Percentiles rank a stretch among this genome's conserved stretches.
phyloP scores from a whole-genome alignment of 169 alveolate genomes.

The Plasmodium malariae region DNA sequence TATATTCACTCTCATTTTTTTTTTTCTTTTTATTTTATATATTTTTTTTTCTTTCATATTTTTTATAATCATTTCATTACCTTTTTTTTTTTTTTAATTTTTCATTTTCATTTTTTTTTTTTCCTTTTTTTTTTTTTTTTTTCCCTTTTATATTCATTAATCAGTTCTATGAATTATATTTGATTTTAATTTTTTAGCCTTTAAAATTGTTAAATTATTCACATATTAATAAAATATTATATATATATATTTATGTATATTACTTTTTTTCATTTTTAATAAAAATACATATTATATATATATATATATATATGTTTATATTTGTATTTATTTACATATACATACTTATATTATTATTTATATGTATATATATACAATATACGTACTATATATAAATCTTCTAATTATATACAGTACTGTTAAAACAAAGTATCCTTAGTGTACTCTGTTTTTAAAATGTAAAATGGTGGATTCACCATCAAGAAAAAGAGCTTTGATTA shows the following conservation, averaged over 20 bases:
- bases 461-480: conserved; percentile 73
- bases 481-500: conserved; percentile 61
- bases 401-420: neutral
- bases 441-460: conserved; percentile 60
- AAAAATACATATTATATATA: neutral
- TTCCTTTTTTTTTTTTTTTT: neutral
- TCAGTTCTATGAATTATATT: conserved; percentile 23
- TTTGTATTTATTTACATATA: conserved; percentile 6
- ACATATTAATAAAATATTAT: no score
- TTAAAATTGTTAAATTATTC: conserved; percentile 8
- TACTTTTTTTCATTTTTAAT: neutral
- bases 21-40: neutral
- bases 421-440: conserved; percentile 43
- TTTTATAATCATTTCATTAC: neutral
- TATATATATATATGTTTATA: conserved; percentile 8
- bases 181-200: conserved; percentile 15
- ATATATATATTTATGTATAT: conserved; percentile 11
- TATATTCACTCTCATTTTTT: conserved; percentile 27
- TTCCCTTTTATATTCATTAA: neutral
- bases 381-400: neutral
- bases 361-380: neutral
- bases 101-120: neutral
- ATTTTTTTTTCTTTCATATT: no score
- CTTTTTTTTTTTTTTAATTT: conserved; percentile 12
- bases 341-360: neutral